Percentiles rank a stretch among this genome's conserved stretches.
Conservation (phyloP, 1,284 basidiomycete species). For the Puccinia sorghi region DNA sequence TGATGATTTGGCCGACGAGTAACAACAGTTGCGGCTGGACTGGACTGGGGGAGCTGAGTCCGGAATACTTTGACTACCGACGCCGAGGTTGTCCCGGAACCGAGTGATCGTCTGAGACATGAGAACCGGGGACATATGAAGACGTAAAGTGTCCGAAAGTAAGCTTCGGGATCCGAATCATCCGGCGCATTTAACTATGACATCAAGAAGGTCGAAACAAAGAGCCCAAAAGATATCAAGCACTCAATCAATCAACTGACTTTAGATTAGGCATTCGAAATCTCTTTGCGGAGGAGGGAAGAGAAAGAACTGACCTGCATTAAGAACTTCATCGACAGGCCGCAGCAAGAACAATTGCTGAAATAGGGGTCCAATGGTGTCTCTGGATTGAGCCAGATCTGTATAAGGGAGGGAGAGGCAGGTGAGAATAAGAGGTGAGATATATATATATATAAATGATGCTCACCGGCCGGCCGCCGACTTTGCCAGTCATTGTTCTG, state of each 20-base stretch:
- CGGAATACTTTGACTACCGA: conserved; percentile 39
- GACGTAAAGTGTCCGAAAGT: conserved; percentile 47
- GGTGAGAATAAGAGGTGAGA: not conserved
- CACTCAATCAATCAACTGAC: too few relatives aligned
- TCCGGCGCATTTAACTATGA: conserved; percentile 47
- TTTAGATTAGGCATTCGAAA: not conserved
- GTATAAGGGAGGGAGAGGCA: not conserved
- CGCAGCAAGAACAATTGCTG: conserved; percentile 23
- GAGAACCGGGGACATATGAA: conserved; percentile 37
- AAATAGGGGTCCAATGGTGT: conserved; percentile 17
- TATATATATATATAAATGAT: not conserved
- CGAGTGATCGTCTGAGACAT: conserved; percentile 19
- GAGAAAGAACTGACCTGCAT: conserved; percentile 35
- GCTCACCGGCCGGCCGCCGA: conserved; percentile 47
- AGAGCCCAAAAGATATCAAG: too few relatives aligned
- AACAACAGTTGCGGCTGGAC: not conserved
- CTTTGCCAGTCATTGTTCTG: conserved; percentile 40
- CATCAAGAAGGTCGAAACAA: not conserved
- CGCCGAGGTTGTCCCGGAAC: not conserved
- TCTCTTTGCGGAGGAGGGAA: too few relatives aligned
- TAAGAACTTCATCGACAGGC: conserved; percentile 37
- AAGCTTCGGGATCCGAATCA: conserved; percentile 40
- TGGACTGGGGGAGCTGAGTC: conserved; percentile 19
- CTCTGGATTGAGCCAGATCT: conserved; percentile 49
- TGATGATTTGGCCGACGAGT: not conserved